These are phyloP conservation scores for Pythium insidiosum DNA, from an alignment of 352 stramenopile genomes.

Conservation along the genomic window DNA sequence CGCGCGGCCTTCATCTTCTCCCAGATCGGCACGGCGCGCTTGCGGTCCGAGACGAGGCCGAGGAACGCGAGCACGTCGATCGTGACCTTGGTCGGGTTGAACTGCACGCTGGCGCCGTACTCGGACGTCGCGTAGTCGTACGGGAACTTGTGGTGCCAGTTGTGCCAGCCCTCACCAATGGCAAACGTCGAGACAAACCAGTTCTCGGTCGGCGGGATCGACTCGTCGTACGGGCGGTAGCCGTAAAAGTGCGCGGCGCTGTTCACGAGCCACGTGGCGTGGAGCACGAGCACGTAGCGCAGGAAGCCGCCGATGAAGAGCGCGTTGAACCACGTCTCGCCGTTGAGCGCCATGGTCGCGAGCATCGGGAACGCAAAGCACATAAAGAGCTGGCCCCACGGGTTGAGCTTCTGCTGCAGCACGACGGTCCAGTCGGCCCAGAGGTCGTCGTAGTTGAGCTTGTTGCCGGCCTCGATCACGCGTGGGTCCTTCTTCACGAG, in stretches of 20 bases:
- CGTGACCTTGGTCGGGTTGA: constrained; percentile 97
- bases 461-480: constrained; percentile 84
- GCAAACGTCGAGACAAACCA: constrained; percentile 93
- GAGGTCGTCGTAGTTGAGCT: constrained; percentile 97
- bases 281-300: constrained; percentile 91
- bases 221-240: constrained; percentile 95
- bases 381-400: constrained; percentile 97
- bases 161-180: constrained; percentile 98
- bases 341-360: constrained; percentile 77
- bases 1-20: constrained; percentile 78
- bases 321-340: constrained; percentile 93
- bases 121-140: constrained; percentile 99
- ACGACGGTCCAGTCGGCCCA: constrained; percentile 93
- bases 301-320: constrained; percentile 95
- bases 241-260: constrained; percentile 97
- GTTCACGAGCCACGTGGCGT: constrained; percentile 99
- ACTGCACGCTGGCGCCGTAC: constrained; percentile 93
- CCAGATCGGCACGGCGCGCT: constrained; percentile 93
- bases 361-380: constrained; percentile 95
- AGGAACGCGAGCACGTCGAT: constrained; percentile 91
- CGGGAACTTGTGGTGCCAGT: constrained; percentile 99
- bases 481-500: constrained; percentile 96
- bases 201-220: constrained; percentile 92
- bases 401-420: constrained; percentile 96
- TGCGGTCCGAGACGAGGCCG: constrained; percentile 92